These are phyloP conservation scores for Irpex rosettiformis DNA, from an alignment of 1,284 basidiomycete genomes.

Conservation along the genomic window DNA sequence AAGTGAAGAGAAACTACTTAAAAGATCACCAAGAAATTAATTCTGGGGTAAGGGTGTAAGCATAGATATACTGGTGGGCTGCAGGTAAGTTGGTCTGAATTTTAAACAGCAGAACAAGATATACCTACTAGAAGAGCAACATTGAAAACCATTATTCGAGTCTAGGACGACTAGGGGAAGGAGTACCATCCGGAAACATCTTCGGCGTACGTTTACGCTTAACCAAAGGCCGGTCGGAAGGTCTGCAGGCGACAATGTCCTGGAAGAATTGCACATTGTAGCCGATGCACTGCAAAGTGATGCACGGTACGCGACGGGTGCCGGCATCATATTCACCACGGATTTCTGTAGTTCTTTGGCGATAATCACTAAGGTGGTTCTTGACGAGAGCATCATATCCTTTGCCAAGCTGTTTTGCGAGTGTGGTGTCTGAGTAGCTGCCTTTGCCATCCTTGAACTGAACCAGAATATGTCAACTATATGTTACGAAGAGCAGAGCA, in stretches of 20 bases:
- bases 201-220: background rate
- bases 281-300: constrained; percentile 39
- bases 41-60: no score
- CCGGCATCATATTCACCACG: constrained; percentile 38
- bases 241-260: background rate
- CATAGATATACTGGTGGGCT: no score
- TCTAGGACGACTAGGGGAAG: background rate
- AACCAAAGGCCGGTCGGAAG: background rate
- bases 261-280: constrained; percentile 30
- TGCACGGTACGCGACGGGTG: constrained; percentile 40
- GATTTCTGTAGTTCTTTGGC: constrained; percentile 29
- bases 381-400: constrained; percentile 20
- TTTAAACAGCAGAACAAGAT: background rate
- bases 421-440: constrained; percentile 7
- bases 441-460: constrained; percentile 7
- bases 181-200: background rate
- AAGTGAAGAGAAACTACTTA: background rate
- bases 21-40: no score
- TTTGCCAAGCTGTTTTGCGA: constrained; percentile 2
- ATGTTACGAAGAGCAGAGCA: background rate
- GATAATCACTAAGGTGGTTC: constrained; percentile 33
- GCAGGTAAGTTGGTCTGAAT: background rate
- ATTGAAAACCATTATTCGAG: background rate
- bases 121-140: no score
- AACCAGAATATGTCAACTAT: no score